Evolutionary conservation across 805 yeast species (phyloP).

Genomic region (Tetrapisispora fleetii): DNA sequence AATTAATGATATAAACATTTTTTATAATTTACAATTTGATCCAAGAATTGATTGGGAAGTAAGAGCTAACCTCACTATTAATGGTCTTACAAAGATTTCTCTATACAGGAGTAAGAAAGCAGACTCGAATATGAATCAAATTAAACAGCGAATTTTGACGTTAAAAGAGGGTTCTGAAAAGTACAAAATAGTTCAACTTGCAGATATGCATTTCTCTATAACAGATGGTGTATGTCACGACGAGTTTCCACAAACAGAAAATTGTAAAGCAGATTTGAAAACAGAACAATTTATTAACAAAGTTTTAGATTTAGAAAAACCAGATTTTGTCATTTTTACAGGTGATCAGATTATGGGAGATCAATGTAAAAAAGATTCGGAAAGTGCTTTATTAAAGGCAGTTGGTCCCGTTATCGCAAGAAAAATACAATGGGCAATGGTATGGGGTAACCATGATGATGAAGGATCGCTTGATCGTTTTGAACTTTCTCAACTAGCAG

Average conservation of each 20-base stretch:
- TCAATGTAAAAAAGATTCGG: conserved; percentile 61
- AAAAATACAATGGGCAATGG: conserved; percentile 72
- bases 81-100: neutral
- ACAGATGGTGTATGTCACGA: conserved; percentile 75
- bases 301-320: conserved; percentile 65
- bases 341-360: conserved; percentile 91
- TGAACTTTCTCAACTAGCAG: conserved; percentile 48
- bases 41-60: neutral
- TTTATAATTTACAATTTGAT: neutral
- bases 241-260: conserved; percentile 45
- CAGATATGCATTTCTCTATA: conserved; percentile 86
- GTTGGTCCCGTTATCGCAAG: conserved; percentile 56
- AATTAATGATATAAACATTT: neutral
- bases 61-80: neutral
- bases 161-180: conserved; percentile 15
- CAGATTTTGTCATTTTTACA: conserved; percentile 76
- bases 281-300: conserved; percentile 51
- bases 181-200: conserved; percentile 78
- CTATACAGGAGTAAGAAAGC: neutral
- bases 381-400: conserved; percentile 71
- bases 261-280: conserved; percentile 71
- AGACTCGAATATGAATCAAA: neutral
- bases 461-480: conserved; percentile 61
- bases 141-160: neutral
- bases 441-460: conserved; percentile 91